phyloP scores from a whole-genome alignment of 495 filamentous ascomycete genomes.

The Cetradonia linearis region DNA sequence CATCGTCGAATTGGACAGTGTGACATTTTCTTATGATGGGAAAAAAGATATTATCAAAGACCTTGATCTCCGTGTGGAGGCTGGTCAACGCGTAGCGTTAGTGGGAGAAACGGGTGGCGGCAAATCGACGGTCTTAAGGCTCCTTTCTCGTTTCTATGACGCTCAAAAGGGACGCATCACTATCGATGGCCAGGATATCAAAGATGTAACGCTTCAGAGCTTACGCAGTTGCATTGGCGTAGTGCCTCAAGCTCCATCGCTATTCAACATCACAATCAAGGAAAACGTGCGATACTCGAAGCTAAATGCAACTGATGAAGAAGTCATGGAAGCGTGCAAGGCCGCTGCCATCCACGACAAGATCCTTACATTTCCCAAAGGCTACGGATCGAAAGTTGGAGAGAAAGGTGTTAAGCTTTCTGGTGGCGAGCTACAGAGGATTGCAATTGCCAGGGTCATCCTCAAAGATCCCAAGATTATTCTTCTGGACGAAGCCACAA shows the following conservation, averaged over 20 bases:
- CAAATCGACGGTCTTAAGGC: conserved; percentile 47
- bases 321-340: conserved; percentile 23
- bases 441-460: conserved; percentile 49
- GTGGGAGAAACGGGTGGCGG: conserved; percentile 56
- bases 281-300: conserved; percentile 37
- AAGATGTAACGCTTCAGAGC: conserved; percentile 40
- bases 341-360: conserved; percentile 22
- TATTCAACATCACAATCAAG: conserved; percentile 43
- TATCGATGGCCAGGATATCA: conserved; percentile 45
- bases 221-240: conserved; percentile 48
- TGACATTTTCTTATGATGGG: conserved; percentile 42
- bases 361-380: conserved; percentile 24
- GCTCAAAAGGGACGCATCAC: conserved; percentile 37
- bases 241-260: conserved; percentile 52
- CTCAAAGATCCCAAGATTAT: conserved; percentile 49
- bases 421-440: conserved; percentile 51
- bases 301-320: conserved; percentile 33
- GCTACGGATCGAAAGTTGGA: conserved; percentile 39
- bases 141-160: conserved; percentile 46
- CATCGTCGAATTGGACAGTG: conserved; percentile 39
- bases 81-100: conserved; percentile 48
- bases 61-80: conserved; percentile 39
- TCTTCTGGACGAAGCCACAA: conserved; percentile 49
- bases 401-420: conserved; percentile 50
- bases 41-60: conserved; percentile 41